Conservation (phyloP, 805 yeast genomes). For the Allodekkera sacchari region DNA sequence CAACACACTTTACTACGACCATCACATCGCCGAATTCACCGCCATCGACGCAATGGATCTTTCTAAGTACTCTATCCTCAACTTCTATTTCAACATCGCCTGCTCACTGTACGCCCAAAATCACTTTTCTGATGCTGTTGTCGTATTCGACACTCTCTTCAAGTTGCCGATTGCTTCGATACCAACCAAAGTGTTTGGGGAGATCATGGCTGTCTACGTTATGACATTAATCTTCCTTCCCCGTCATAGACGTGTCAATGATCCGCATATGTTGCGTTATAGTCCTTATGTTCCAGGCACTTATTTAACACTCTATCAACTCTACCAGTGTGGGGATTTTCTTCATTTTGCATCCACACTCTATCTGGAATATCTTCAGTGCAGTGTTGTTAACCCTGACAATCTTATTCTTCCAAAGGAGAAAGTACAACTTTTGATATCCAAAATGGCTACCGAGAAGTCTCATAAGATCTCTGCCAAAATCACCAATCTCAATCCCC, state of each 20-base stretch:
- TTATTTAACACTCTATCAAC: constrained; percentile 1
- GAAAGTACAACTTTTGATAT: no score
- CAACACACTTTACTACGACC: background rate
- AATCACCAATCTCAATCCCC: no score
- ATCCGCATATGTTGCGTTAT: constrained; percentile 3
- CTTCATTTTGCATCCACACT: constrained; percentile 1
- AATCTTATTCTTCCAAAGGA: background rate
- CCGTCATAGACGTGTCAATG: constrained; percentile 1
- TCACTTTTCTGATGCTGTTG: constrained; percentile 13
- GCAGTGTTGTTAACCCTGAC: background rate
- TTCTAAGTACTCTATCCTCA: constrained; percentile 6
- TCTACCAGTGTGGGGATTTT: constrained; percentile 2
- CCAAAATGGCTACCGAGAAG: no score
- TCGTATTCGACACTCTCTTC: constrained; percentile 13
- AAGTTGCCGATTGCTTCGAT: constrained; percentile 7
- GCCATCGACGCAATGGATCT: constrained; percentile 11
- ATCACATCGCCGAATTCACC: constrained; percentile 3
- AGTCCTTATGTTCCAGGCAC: constrained; percentile 1
- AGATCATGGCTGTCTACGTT: constrained; percentile 11
- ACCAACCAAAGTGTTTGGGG: constrained; percentile 2
- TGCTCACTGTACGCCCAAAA: constrained; percentile 12
- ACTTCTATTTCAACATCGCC: constrained; percentile 12
- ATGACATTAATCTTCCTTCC: constrained; percentile 7
- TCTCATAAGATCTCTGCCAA: no score
- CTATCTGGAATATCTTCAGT: constrained; percentile 3